Conservation (phyloP, 2,329 filamentous ascomycete genomes). For the Graphilbum ipis-grandicollis region DNA sequence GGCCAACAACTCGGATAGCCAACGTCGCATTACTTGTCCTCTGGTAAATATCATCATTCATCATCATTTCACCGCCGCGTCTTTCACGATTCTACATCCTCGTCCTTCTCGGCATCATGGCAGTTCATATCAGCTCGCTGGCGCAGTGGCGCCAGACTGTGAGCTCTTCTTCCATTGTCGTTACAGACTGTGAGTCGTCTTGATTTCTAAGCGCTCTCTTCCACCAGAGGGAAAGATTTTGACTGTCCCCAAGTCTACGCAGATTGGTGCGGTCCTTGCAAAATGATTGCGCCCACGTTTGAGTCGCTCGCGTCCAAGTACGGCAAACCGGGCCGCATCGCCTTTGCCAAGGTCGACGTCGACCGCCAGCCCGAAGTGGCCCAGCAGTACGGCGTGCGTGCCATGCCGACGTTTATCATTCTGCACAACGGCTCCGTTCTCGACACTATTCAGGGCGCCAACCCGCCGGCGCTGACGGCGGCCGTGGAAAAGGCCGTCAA, state of each 20-base stretch:
- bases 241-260: constrained; percentile 55
- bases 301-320: constrained; percentile 68
- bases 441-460: constrained; percentile 66
- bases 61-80: too few relatives aligned
- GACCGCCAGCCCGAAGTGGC: constrained; percentile 67
- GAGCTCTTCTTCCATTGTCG: constrained; percentile 57
- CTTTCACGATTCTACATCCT: too few relatives aligned
- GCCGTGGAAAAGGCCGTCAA: constrained; percentile 57
- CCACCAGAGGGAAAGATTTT: too few relatives aligned
- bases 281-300: constrained; percentile 78
- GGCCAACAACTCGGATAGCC: background rate
- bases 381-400: constrained; percentile 59
- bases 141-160: constrained; percentile 59
- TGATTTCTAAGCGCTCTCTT: too few relatives aligned
- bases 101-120: constrained; percentile 23
- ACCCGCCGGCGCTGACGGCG: constrained; percentile 55
- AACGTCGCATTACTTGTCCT: too few relatives aligned
- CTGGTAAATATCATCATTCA: too few relatives aligned
- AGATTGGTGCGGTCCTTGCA: constrained; percentile 90
- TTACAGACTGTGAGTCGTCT: constrained; percentile 65
- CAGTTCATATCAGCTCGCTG: constrained; percentile 43
- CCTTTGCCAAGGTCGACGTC: constrained; percentile 85
- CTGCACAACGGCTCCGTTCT: constrained; percentile 60
- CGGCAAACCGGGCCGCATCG: constrained; percentile 64
- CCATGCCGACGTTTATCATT: constrained; percentile 91